Base-by-base conservation (phyloP, 2,329 filamentous ascomycete species). In the Pezicula neosporulosa region DNA sequence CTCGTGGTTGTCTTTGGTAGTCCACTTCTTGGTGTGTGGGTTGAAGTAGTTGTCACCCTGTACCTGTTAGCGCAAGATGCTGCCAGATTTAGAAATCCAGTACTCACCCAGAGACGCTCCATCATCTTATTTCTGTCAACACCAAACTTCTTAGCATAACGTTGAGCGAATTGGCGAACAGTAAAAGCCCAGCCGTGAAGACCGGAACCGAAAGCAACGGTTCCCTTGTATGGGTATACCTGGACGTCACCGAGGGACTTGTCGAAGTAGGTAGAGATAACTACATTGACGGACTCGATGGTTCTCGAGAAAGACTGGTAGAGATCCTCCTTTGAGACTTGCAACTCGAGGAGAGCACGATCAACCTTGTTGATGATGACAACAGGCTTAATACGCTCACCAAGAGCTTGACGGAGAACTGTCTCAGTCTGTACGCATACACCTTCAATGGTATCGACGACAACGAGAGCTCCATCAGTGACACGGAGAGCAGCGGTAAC, bases 331-430 rank as follows among this genome's bases (percentile, higher is more conserved):
- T 97, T 97, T 77, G 85, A 87, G 71, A 97, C 87, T 82, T 99
- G 94, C 61, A 99, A 86, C 81, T 99, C 94, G 74, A 99, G 91
- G 72, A 99, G 90, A 78, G 94, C 92, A 80, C 94, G 93, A 74
- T 99, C 94, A 77, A 99, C 94, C 89, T 99, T 99, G 91, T 99
- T 99, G 86, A 99, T 97, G 78, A 97, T 89, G 73, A 97, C 85
- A 70, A 99, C 93, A 70, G 94, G 94, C 89, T 97, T 97, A 79
- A 99, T 99, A 81, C 94, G 93, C 87, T 99, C 94, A 85, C 90
- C 89, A 67, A 99, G 90, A 76, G 94, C 93, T 83, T 99, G 94
- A 73, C 94, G 92, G 65, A 99, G 85, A 70, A 99, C 94, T 71
- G 94, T 99, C 88, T 99, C 94, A 72, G 94, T 99, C 85, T 99